These are phyloP conservation scores for Hydnomerulius pinastri DNA, from an alignment of 768 basidiomycete species.

Conservation along the genomic window DNA sequence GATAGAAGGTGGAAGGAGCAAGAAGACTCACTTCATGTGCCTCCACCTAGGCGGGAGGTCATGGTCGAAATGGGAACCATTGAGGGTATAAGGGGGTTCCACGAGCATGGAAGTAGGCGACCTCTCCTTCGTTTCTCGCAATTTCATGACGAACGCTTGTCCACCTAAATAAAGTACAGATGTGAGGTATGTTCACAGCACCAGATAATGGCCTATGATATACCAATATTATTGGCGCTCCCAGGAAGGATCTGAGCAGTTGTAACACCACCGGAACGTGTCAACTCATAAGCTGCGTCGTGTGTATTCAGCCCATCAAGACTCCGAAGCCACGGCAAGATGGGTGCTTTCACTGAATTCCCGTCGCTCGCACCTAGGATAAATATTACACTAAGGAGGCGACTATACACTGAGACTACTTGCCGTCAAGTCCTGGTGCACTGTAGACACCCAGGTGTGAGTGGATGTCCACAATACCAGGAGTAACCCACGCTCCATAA, in stretches of 20 bases:
- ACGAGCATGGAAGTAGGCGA: conserved; percentile 48
- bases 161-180: conserved; percentile 37
- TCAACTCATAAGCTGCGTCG: conserved; percentile 40
- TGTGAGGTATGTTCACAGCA: background rate
- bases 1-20: background rate
- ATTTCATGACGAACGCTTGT: conserved; percentile 53
- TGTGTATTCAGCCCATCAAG: conserved; percentile 49
- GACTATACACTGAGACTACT: background rate
- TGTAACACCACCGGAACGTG: conserved; percentile 49
- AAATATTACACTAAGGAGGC: conserved; percentile 11
- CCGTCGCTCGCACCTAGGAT: conserved; percentile 49
- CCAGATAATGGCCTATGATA: conserved; percentile 7
- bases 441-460: conserved; percentile 47
- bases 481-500: conserved; percentile 75
- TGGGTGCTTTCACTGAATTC: conserved; percentile 57
- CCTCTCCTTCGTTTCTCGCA: conserved; percentile 48
- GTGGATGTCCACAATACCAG: conserved; percentile 61
- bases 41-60: conserved; percentile 26
- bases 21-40: conserved; percentile 27
- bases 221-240: conserved; percentile 29
- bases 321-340: conserved; percentile 62
- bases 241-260: conserved; percentile 54
- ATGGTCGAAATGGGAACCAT: conserved; percentile 18
- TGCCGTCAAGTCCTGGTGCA: conserved; percentile 35
- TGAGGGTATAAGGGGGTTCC: conserved; percentile 50